Percentiles rank a stretch among this genome's conserved stretches.
These are phyloP conservation scores for Phytophthora fragariae DNA, from an alignment of 352 stramenopile species.

Conservation along the genomic window DNA sequence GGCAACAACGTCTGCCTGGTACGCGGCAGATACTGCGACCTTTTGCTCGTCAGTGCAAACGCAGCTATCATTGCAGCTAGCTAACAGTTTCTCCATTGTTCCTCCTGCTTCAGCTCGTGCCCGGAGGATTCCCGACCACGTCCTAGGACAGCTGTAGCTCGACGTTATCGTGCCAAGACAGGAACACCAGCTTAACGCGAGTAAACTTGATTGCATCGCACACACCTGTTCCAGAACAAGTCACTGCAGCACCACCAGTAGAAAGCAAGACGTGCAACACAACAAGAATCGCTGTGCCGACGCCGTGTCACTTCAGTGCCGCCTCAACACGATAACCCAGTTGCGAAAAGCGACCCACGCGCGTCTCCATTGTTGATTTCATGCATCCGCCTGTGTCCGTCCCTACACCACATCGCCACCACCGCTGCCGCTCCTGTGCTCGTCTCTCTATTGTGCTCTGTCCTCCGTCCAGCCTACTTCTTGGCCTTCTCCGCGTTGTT, in stretches of 20 bases:
- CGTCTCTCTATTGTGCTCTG: conserved; percentile 27
- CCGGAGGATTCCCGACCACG: conserved; percentile 68
- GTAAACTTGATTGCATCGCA: background rate
- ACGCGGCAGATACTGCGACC: conserved; percentile 10
- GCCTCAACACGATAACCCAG: conserved; percentile 2
- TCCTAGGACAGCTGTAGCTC: conserved; percentile 25
- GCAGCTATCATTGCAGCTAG: background rate
- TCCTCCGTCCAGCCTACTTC: conserved; percentile 57
- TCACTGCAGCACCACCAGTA: conserved; percentile 6
- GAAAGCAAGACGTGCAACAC: conserved; percentile 3
- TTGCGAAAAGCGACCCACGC: conserved; percentile 25
- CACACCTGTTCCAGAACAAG: conserved; percentile 16
- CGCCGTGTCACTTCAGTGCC: background rate
- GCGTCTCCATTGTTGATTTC: conserved; percentile 26
- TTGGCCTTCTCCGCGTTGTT: conserved; percentile 88
- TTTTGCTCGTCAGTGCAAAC: too few relatives aligned
- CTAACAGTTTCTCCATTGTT: conserved; percentile 15
- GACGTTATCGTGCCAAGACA: conserved; percentile 14
- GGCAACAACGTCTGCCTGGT: conserved; percentile 98
- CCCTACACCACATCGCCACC: conserved; percentile 6
- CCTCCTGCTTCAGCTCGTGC: conserved; percentile 67
- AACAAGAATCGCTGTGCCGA: background rate
- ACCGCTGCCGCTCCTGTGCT: background rate
- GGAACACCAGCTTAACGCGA: conserved; percentile 1
- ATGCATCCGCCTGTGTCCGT: conserved; percentile 10